Evolutionary conservation across 768 basidiomycete genomes (phyloP).

Genomic region (Leccinum obscurum): DNA sequence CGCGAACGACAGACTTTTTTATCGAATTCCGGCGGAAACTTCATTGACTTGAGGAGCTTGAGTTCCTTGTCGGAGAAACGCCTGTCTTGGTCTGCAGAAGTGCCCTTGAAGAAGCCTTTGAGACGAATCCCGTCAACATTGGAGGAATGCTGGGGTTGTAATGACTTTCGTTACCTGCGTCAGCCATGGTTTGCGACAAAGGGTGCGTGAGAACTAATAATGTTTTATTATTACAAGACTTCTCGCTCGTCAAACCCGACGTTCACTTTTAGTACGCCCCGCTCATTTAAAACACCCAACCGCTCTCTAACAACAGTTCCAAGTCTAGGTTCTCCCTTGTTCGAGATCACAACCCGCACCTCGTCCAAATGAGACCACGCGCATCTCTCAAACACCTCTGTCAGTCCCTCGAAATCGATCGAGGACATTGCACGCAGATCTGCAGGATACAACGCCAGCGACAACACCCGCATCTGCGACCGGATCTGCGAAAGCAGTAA

Average conservation of each 20-base stretch:
- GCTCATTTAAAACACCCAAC: constrained; percentile 20
- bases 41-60: constrained; percentile 83
- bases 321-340: constrained; percentile 30
- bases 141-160: constrained; percentile 12
- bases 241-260: constrained; percentile 35
- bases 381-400: constrained; percentile 21
- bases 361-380: constrained; percentile 27
- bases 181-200: constrained; percentile 47
- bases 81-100: constrained; percentile 86
- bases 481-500: constrained; percentile 26
- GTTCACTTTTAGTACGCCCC: constrained; percentile 30
- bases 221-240: constrained; percentile 19
- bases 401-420: constrained; percentile 33
- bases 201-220: constrained; percentile 22
- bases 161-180: constrained; percentile 46
- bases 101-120: constrained; percentile 86
- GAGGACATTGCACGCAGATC: constrained; percentile 29
- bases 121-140: constrained; percentile 10
- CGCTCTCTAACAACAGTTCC: constrained; percentile 27
- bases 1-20: constrained; percentile 59
- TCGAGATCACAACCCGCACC: constrained; percentile 32
- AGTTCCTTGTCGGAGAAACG: constrained; percentile 95
- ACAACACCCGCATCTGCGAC: constrained; percentile 32
- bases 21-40: constrained; percentile 88
- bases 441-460: constrained; percentile 33